A percentile compares a stretch with the other conserved stretches of the same genome.
These are phyloP conservation scores for Starmerella vitae DNA, from an alignment of 805 yeast species.

Conservation along the genomic window DNA sequence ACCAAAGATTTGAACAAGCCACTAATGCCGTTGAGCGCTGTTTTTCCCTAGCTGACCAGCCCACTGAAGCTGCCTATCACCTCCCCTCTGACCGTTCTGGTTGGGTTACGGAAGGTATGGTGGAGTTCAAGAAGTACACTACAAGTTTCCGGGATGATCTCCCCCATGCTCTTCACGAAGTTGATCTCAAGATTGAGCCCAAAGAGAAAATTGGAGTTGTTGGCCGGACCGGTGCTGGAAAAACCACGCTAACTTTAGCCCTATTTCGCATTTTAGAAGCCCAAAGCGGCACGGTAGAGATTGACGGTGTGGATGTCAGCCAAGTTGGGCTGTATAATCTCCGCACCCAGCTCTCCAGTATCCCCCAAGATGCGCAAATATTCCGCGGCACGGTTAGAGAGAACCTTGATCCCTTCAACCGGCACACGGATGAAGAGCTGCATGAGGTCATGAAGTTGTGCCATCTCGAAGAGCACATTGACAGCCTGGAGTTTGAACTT, in stretches of 20 bases:
- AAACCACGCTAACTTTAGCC: slow-evolving; percentile 82
- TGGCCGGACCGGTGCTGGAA: slow-evolving; percentile 96
- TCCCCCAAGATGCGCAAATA: slow-evolving; percentile 66
- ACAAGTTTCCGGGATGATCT: slow-evolving; percentile 73
- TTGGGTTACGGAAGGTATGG: slow-evolving; percentile 69
- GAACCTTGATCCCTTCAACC: slow-evolving; percentile 53
- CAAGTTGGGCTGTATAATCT: slow-evolving; percentile 44
- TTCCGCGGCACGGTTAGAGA: slow-evolving; percentile 52
- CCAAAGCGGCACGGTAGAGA: slow-evolving; percentile 38
- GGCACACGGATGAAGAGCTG: slow-evolving; percentile 38
- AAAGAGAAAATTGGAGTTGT: slow-evolving; percentile 77
- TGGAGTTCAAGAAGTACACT: slow-evolving; percentile 56
- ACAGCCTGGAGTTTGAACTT: slow-evolving; percentile 37
- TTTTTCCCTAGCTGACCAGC: slow-evolving; percentile 45
- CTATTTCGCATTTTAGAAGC: slow-evolving; percentile 50
- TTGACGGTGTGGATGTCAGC: slow-evolving; percentile 46
- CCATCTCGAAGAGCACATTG: slow-evolving; percentile 35
- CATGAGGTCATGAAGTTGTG: slow-evolving; percentile 49
- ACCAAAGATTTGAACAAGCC: slow-evolving; percentile 2
- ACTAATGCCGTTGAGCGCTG: slow-evolving; percentile 47
- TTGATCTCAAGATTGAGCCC: slow-evolving; percentile 59
- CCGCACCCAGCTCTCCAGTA: slow-evolving; percentile 47
- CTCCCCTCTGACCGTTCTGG: slow-evolving; percentile 46
- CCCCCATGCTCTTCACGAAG: slow-evolving; percentile 69
- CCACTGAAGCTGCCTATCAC: slow-evolving; percentile 68